phyloP scores from a whole-genome alignment of 116 monocot genomes.

The Cymodocea nodosa region DNA sequence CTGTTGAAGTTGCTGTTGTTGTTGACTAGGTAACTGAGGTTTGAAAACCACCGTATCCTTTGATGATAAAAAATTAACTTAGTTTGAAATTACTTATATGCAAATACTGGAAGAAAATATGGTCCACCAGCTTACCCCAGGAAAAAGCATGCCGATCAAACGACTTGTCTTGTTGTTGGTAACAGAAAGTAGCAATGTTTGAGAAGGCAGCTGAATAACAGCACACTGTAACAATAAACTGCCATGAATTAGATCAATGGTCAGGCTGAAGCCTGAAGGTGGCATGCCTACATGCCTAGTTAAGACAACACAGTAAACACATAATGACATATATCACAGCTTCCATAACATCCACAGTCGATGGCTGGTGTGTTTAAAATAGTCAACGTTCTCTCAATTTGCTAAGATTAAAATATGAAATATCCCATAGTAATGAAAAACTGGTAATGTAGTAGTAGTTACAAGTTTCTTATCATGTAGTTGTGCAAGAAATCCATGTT shows the following conservation, averaged over 20 bases:
- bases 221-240: constrained; percentile 56
- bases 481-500: constrained; percentile 91
- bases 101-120: not conserved
- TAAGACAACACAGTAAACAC: no score
- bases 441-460: constrained; percentile 14
- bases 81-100: not conserved
- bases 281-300: no score
- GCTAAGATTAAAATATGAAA: no score
- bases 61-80: not conserved
- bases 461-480: constrained; percentile 98
- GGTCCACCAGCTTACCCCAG: constrained; percentile 47
- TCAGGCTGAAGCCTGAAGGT: not conserved
- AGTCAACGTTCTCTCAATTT: no score
- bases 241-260: not conserved
- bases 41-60: constrained; percentile 99
- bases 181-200: constrained; percentile 82
- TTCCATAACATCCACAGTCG: no score
- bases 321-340: no score
- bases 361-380: no score
- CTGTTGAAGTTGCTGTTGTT: constrained; percentile 17
- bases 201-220: constrained; percentile 92
- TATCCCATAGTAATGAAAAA: not conserved
- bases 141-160: constrained; percentile 97
- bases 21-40: constrained; percentile 62
- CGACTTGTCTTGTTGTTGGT: constrained; percentile 89